A percentile compares a stretch with the other conserved stretches of the same genome.
Evolutionary conservation across 2,329 filamentous ascomycete genomes (phyloP).

Genomic region (Fusarium albosuccineum): DNA sequence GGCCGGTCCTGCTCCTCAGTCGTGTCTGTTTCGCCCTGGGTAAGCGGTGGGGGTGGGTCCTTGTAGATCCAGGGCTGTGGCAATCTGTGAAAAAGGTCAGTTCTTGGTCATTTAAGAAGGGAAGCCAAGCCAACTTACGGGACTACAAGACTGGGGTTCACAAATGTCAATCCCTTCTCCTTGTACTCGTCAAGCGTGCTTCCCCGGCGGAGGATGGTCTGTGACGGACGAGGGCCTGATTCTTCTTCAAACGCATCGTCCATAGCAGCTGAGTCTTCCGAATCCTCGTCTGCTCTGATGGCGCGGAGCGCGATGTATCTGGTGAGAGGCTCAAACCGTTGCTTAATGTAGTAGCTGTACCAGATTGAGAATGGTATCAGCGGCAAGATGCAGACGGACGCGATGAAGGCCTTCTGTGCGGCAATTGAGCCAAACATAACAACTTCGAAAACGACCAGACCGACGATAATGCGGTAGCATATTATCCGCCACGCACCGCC

Average conservation of each 20-base stretch:
- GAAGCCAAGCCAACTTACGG: slow-evolving; percentile 65
- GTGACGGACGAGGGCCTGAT: slow-evolving; percentile 54
- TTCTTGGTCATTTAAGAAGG: slow-evolving; percentile 14
- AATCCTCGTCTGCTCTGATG: slow-evolving; percentile 72
- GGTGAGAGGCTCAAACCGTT: slow-evolving; percentile 88
- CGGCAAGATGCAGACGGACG: slow-evolving; percentile 80
- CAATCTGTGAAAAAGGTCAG: slow-evolving; percentile 60
- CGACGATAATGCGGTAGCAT: slow-evolving; percentile 89
- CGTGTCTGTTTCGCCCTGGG: slow-evolving; percentile 45
- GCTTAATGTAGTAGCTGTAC: slow-evolving; percentile 86
- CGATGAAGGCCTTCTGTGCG: slow-evolving; percentile 77
- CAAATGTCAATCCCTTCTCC: slow-evolving; percentile 77
- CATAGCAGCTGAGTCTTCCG: slow-evolving; percentile 51
- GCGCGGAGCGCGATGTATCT: slow-evolving; percentile 92
- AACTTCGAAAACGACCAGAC: slow-evolving; percentile 88
- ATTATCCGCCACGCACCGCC: slow-evolving; percentile 97
- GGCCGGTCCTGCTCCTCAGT: slow-evolving; percentile 43
- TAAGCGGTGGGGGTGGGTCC: slow-evolving; percentile 61
- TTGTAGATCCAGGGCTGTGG: slow-evolving; percentile 77
- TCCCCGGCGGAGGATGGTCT: slow-evolving; percentile 62
- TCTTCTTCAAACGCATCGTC: slow-evolving; percentile 56
- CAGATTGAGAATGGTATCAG: slow-evolving; percentile 85
- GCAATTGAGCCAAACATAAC: slow-evolving; percentile 91
- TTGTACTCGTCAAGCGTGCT: slow-evolving; percentile 79
- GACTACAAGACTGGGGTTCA: slow-evolving; percentile 80